Evolutionary conservation across 768 basidiomycete genomes (phyloP).

Genomic region (Podaxis pistillaris): DNA sequence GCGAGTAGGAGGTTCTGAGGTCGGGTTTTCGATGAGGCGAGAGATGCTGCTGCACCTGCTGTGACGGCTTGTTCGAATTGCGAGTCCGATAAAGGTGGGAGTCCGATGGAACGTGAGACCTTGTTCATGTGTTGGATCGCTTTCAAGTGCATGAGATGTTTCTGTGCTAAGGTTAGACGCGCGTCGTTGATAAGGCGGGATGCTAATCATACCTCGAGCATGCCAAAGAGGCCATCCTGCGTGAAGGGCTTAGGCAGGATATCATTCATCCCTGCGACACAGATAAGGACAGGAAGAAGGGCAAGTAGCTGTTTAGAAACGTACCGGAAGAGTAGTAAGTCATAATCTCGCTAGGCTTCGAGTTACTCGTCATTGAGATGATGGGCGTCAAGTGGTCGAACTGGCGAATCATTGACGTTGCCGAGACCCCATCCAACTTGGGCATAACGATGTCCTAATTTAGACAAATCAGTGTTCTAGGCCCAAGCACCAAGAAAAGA

Average conservation of each 20-base stretch:
- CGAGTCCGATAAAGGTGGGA: conserved; percentile 57
- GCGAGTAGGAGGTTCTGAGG: conserved; percentile 14
- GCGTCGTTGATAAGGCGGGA: not conserved
- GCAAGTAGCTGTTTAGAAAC: conserved; percentile 12
- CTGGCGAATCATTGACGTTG: conserved; percentile 90
- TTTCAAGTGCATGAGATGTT: conserved; percentile 86
- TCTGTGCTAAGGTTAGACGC: conserved; percentile 36
- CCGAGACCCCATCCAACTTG: conserved; percentile 82
- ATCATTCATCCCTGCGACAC: conserved; percentile 82
- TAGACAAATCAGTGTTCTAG: not conserved
- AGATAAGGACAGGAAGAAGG: not conserved
- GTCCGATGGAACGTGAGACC: conserved; percentile 64
- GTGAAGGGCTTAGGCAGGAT: conserved; percentile 96
- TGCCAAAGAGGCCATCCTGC: conserved; percentile 85
- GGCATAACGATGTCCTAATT: conserved; percentile 93
- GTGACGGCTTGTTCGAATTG: conserved; percentile 56
- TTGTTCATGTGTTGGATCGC: conserved; percentile 76
- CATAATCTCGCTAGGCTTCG: conserved; percentile 90
- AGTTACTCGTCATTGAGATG: conserved; percentile 97
- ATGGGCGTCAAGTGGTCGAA: conserved; percentile 96
- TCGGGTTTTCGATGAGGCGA: not conserved
- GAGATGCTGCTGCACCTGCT: conserved; percentile 12
- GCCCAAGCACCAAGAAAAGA: conserved; percentile 7
- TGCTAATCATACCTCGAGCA: conserved; percentile 71
- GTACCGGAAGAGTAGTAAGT: conserved; percentile 78